phyloP scores from a whole-genome alignment of 2,329 filamentous ascomycete species.

The Phyllosticta ampelicida region DNA sequence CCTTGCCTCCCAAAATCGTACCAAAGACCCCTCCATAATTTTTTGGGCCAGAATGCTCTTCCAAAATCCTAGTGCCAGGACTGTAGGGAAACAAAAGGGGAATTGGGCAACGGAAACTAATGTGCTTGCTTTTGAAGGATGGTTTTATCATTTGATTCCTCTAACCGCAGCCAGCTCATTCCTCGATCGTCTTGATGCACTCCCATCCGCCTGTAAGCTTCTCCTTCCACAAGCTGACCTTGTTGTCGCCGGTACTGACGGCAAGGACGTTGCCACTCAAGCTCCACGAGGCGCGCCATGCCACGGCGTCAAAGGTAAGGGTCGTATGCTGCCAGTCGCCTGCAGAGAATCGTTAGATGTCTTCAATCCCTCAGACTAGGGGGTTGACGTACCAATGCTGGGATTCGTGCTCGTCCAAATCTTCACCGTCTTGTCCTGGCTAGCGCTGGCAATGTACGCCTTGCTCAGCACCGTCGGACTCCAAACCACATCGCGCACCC shows the following conservation, averaged over 20 bases:
- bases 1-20: not conserved
- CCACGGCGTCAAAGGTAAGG: conserved; percentile 74
- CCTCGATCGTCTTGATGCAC: conserved; percentile 91
- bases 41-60: not conserved
- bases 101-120: not conserved
- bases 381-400: conserved; percentile 16
- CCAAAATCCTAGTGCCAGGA: not conserved
- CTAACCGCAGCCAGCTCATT: conserved; percentile 37
- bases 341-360: conserved; percentile 16
- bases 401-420: conserved; percentile 67
- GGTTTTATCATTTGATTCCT: not conserved
- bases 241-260: conserved; percentile 88
- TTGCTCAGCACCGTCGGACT: conserved; percentile 89
- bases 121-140: not conserved
- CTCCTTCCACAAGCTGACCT: conserved; percentile 97
- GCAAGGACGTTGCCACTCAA: conserved; percentile 93
- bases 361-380: no score
- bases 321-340: conserved; percentile 77
- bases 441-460: conserved; percentile 91
- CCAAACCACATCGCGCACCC: conserved; percentile 97
- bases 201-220: conserved; percentile 95
- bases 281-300: conserved; percentile 98
- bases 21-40: not conserved
- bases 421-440: conserved; percentile 91
- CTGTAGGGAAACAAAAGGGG: not conserved